Conservation (phyloP, 2,329 filamentous ascomycete genomes). For the Monosporascus sp. region DNA sequence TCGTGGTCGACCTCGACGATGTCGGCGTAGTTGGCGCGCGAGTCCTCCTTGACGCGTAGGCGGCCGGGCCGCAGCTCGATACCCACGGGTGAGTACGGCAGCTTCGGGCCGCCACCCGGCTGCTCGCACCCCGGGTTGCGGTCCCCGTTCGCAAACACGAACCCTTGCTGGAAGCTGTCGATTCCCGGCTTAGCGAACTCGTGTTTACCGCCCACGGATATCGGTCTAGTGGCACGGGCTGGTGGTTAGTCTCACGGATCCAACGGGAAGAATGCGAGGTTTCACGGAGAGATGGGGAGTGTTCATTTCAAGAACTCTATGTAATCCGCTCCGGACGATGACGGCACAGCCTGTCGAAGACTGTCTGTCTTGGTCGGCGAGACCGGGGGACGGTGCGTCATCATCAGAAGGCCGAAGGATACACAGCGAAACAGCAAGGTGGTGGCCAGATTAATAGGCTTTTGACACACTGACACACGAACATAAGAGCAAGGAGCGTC, state of each 20-base stretch:
- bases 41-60: constrained; percentile 31
- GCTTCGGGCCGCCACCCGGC: constrained; percentile 19
- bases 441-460: too few species aligned
- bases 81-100: constrained; percentile 30
- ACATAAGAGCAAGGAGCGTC: too few species aligned
- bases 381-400: neutral
- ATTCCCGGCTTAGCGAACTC: constrained; percentile 34
- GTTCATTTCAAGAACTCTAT: neutral
- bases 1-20: constrained; percentile 32
- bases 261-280: neutral
- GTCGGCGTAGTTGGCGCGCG: constrained; percentile 32
- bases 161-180: constrained; percentile 31
- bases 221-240: constrained; percentile 22
- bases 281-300: neutral
- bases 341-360: too few species aligned
- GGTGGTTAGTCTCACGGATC: constrained; percentile 3
- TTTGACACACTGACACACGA: too few species aligned
- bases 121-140: constrained; percentile 25
- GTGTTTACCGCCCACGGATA: constrained; percentile 28
- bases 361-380: too few species aligned
- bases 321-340: too few species aligned
- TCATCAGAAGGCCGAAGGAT: constrained; percentile 2
- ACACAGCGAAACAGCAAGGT: neutral
- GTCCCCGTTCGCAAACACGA: constrained; percentile 29
- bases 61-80: constrained; percentile 28